phyloP scores from a whole-genome alignment of 2,329 filamentous ascomycete species.

The Achaetomium macrosporum region DNA sequence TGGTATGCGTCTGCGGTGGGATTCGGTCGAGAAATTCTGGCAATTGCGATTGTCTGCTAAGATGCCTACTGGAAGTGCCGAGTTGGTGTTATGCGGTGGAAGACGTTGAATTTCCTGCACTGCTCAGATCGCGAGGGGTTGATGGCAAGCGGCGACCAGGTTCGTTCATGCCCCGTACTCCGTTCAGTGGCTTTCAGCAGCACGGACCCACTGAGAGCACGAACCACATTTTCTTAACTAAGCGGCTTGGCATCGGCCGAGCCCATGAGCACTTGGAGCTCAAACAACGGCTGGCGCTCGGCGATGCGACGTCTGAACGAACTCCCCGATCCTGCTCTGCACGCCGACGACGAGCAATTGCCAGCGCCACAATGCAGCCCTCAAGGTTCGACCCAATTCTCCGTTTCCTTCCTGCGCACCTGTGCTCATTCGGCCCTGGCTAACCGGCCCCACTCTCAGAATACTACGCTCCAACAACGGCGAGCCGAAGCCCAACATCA shows the following conservation, averaged over 20 bases:
- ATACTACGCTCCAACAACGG: conserved; percentile 47
- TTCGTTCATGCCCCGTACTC: conserved; percentile 11
- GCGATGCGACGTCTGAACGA: conserved; percentile 8
- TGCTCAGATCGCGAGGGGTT: neutral
- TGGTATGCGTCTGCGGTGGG: neutral
- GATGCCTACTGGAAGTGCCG: too few species aligned
- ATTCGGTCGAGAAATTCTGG: neutral
- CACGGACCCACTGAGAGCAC: conserved; percentile 3
- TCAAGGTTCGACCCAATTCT: conserved; percentile 21
- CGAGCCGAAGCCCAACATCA: conserved; percentile 64
- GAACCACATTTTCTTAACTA: conserved; percentile 1
- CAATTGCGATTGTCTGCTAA: neutral
- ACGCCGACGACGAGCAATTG: conserved; percentile 20
- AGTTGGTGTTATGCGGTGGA: neutral
- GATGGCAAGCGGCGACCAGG: conserved; percentile 6
- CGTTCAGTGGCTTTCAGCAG: too few species aligned
- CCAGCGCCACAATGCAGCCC: conserved; percentile 28
- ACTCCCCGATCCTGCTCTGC: conserved; percentile 9
- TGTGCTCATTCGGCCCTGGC: neutral
- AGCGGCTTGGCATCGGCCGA: conserved; percentile 6
- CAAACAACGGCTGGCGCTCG: neutral
- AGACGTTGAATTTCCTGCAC: neutral
- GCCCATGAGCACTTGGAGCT: neutral
- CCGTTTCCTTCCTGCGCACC: neutral
- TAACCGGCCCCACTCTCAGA: conserved; percentile 26